Evolutionary conservation across 805 yeast species (phyloP).

Genomic region (Pichia heedii): DNA sequence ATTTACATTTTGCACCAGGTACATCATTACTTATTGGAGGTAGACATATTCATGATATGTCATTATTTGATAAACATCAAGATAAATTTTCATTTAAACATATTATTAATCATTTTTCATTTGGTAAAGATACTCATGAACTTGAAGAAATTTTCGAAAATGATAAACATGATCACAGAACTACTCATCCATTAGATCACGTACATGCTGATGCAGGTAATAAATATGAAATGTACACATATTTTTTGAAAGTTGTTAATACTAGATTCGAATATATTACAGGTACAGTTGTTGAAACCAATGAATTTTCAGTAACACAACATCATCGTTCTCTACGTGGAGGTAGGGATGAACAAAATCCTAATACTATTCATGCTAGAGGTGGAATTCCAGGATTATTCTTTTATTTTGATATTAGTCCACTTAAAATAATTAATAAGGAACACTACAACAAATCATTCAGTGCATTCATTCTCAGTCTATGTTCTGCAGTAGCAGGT

Average conservation of each 20-base stretch:
- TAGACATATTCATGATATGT: slow-evolving; percentile 77
- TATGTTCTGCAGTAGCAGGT: slow-evolving; percentile 86
- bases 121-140: slow-evolving; percentile 51
- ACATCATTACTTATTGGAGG: slow-evolving; percentile 51
- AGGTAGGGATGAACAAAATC: slow-evolving; percentile 88
- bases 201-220: slow-evolving; percentile 30
- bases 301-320: slow-evolving; percentile 80
- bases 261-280: slow-evolving; percentile 70
- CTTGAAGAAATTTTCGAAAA: slow-evolving; percentile 5
- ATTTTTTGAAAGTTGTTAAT: slow-evolving; percentile 83
- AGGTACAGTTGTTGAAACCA: slow-evolving; percentile 54
- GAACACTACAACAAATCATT: slow-evolving; percentile 69
- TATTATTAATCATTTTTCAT: slow-evolving; percentile 67
- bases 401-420: slow-evolving; percentile 84
- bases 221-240: slow-evolving; percentile 60
- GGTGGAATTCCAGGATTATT: slow-evolving; percentile 92
- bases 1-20: slow-evolving; percentile 95
- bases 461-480: slow-evolving; percentile 75
- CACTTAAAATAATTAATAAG: slow-evolving; percentile 80
- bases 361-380: slow-evolving; percentile 65
- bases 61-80: slow-evolving; percentile 50
- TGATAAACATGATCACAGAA: slow-evolving; percentile 24
- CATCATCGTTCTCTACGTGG: slow-evolving; percentile 83
- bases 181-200: slow-evolving; percentile 65
- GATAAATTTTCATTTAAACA: slow-evolving; percentile 70